Percentiles rank a stretch among this genome's conserved stretches.
These are phyloP conservation scores for Hirsutella thompsonii DNA, from an alignment of 2,329 filamentous ascomycete species.

Conservation along the genomic window DNA sequence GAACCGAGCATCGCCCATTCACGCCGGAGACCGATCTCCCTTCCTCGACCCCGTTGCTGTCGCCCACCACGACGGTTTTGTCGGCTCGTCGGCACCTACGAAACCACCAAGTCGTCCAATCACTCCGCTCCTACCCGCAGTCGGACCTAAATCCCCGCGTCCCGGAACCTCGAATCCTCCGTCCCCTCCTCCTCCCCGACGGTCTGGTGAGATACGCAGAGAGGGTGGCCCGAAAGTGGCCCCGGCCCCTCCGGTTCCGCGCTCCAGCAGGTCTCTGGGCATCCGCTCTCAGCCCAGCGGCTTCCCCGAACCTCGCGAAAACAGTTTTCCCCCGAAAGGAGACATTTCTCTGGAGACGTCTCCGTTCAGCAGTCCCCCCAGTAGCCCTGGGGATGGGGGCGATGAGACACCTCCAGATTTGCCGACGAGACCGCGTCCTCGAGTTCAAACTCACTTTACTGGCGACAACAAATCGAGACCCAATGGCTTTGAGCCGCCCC, in stretches of 20 bases:
- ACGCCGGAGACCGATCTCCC: slow-evolving; percentile 26
- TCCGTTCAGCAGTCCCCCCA: slow-evolving; percentile 78
- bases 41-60: slow-evolving; percentile 35
- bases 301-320: slow-evolving; percentile 6
- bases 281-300: slow-evolving; percentile 10
- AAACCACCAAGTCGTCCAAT: slow-evolving; percentile 42
- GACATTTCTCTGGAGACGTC: slow-evolving; percentile 38
- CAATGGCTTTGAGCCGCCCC: slow-evolving; percentile 35
- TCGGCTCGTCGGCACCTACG: slow-evolving; percentile 30
- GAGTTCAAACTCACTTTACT: slow-evolving; percentile 10
- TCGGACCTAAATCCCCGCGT: slow-evolving; percentile 29
- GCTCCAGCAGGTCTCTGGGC: slow-evolving; percentile 53
- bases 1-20: slow-evolving; percentile 18
- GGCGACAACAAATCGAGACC: slow-evolving; percentile 10
- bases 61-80: slow-evolving; percentile 26
- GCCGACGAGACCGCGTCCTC: slow-evolving; percentile 36
- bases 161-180: slow-evolving; percentile 37
- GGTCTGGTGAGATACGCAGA: slow-evolving; percentile 45
- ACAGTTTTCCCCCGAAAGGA: slow-evolving; percentile 5
- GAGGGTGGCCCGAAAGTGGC: slow-evolving; percentile 30
- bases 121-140: slow-evolving; percentile 32
- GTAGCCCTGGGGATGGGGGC: slow-evolving; percentile 44
- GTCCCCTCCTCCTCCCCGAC: slow-evolving; percentile 49
- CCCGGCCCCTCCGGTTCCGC: slow-evolving; percentile 64
- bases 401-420: slow-evolving; percentile 36